phyloP scores from a whole-genome alignment of 1,284 basidiomycete genomes.

The Salmacisia buchloeana region DNA sequence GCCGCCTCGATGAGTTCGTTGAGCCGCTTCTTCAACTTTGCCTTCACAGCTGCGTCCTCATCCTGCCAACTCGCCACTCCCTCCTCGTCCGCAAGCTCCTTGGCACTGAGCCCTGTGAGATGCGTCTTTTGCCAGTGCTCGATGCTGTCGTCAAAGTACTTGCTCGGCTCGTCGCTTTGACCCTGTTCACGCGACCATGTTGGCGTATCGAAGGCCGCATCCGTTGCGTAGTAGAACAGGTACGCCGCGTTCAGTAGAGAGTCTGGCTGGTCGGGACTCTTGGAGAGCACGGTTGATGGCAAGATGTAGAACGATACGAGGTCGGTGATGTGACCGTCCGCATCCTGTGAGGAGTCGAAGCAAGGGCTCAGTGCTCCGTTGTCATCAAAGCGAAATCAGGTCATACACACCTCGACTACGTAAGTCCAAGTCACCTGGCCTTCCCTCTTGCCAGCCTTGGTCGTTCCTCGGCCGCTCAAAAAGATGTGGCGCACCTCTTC shows the following conservation, averaged over 20 bases:
- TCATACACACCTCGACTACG: constrained; percentile 74
- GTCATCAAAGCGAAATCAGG: neutral
- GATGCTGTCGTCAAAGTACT: constrained; percentile 7
- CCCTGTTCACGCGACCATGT: neutral
- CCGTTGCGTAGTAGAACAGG: constrained; percentile 75
- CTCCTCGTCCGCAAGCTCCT: constrained; percentile 34
- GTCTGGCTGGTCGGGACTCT: constrained; percentile 52
- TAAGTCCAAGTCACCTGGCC: constrained; percentile 91
- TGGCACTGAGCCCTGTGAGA: constrained; percentile 26
- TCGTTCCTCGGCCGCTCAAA: constrained; percentile 70
- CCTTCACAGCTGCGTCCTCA: constrained; percentile 60
- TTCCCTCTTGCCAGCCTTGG: constrained; percentile 54
- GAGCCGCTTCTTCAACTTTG: constrained; percentile 65
- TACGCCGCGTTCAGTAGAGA: constrained; percentile 76
- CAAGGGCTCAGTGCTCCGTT: neutral
- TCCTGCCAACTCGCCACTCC: constrained; percentile 25
- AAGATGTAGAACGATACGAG: constrained; percentile 95
- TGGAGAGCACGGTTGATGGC: constrained; percentile 75
- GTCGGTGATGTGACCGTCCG: constrained; percentile 77
- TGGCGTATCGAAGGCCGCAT: constrained; percentile 25
- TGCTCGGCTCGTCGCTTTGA: neutral
- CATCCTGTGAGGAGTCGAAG: constrained; percentile 59
- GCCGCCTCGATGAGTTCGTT: constrained; percentile 70
- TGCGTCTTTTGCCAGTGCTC: constrained; percentile 27
- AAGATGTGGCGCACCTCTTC: constrained; percentile 85